Percentiles rank a stretch among this genome's conserved stretches.
Evolutionary conservation across 2,329 filamentous ascomycete genomes (phyloP).

Genomic region (Phyllosticta citrichinensis): DNA sequence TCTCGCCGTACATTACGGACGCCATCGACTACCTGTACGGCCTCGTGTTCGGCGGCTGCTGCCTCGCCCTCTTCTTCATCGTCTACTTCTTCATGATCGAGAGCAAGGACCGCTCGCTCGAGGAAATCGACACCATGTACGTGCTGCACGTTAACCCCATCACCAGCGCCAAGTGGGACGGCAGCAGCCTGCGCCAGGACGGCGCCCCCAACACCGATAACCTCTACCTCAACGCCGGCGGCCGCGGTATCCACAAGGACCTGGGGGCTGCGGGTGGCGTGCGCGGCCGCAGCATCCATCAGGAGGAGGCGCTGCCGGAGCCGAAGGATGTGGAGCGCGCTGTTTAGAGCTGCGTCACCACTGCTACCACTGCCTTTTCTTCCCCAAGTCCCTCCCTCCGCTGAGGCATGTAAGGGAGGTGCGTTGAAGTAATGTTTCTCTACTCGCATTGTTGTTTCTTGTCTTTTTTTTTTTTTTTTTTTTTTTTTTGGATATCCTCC

Average conservation of each 20-base stretch:
- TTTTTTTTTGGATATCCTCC: background rate
- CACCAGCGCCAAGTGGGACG: constrained; percentile 12
- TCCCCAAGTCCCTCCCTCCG: no score
- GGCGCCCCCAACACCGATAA: constrained; percentile 14
- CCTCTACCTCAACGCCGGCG: constrained; percentile 23
- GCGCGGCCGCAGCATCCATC: constrained; percentile 8
- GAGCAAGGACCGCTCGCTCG: constrained; percentile 60
- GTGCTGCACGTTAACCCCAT: constrained; percentile 53
- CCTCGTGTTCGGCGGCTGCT: constrained; percentile 66
- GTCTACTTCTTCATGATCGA: constrained; percentile 75
- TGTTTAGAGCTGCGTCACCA: background rate
- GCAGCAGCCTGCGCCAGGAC: background rate
- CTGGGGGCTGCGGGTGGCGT: constrained; percentile 18
- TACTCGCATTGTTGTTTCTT: background rate
- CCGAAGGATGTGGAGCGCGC: background rate
- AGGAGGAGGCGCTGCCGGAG: constrained; percentile 1
- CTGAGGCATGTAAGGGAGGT: no score
- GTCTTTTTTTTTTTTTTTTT: background rate
- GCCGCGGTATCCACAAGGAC: constrained; percentile 24
- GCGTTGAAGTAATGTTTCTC: background rate
- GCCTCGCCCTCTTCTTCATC: constrained; percentile 51
- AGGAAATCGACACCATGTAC: constrained; percentile 70
- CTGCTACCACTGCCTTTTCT: no score
- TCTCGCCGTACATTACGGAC: constrained; percentile 67
- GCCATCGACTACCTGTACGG: constrained; percentile 65